A percentile compares a stretch with the other conserved stretches of the same genome.
Conservation (phyloP, 78 protist species). For the Dictyostelium citrinum region DNA sequence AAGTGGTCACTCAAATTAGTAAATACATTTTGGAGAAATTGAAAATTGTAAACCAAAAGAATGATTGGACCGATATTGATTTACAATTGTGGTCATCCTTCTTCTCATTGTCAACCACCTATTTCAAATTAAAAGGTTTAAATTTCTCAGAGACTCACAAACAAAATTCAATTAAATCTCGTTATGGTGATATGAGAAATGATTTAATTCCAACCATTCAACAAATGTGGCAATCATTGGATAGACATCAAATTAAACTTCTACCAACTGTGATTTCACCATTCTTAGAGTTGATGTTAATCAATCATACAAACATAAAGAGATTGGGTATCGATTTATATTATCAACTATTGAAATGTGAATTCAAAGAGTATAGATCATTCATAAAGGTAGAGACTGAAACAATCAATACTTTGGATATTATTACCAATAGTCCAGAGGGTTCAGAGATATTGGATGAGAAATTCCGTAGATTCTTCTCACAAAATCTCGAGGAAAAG, state of each 20-base stretch:
- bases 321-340: slow-evolving; percentile 57
- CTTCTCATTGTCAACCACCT: slow-evolving; percentile 48
- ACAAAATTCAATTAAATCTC: slow-evolving; percentile 32
- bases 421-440: slow-evolving; percentile 45
- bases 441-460: slow-evolving; percentile 65
- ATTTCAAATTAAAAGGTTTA: slow-evolving; percentile 44
- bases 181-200: slow-evolving; percentile 80
- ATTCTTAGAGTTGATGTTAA: slow-evolving; percentile 65
- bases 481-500: slow-evolving; percentile 39
- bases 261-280: slow-evolving; percentile 70
- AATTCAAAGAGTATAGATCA: slow-evolving; percentile 44
- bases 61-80: slow-evolving; percentile 13
- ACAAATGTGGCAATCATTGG: slow-evolving; percentile 71
- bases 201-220: slow-evolving; percentile 58
- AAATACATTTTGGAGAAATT: slow-evolving; percentile 13
- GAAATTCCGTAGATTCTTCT: slow-evolving; percentile 47
- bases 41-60: not conserved
- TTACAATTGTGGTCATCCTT: slow-evolving; percentile 40
- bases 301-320: slow-evolving; percentile 42
- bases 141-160: slow-evolving; percentile 49
- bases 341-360: slow-evolving; percentile 58
- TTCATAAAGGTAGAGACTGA: slow-evolving; percentile 67
- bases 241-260: slow-evolving; percentile 66
- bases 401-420: slow-evolving; percentile 61
- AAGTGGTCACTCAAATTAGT: slow-evolving; percentile 28